Conservation (phyloP, 139 green algal species). For the Axilococcus clingmanii region DNA sequence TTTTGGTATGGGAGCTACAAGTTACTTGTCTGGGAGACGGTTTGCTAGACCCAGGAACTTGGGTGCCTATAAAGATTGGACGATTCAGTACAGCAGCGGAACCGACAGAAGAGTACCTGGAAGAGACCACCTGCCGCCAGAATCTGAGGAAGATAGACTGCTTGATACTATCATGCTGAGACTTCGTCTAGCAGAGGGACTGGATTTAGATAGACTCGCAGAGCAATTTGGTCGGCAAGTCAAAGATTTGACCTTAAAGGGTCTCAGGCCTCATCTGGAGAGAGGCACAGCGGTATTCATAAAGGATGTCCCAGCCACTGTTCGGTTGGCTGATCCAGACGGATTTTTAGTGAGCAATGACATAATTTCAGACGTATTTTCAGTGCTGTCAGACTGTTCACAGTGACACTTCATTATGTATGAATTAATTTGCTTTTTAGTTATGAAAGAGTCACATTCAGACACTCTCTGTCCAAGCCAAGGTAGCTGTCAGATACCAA, state of each 20-base stretch:
- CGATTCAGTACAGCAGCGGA: slow-evolving; percentile 17
- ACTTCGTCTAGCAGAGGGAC: slow-evolving; percentile 53
- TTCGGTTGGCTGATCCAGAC: slow-evolving; percentile 64
- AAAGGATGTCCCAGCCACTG: neutral
- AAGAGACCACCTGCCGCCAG: neutral
- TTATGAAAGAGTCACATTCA: neutral
- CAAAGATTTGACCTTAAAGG: slow-evolving; percentile 4
- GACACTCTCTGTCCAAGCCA: slow-evolving; percentile 78
- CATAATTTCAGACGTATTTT: slow-evolving; percentile 76
- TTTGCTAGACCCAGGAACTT: slow-evolving; percentile 66
- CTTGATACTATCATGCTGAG: slow-evolving; percentile 81
- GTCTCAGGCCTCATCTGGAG: slow-evolving; percentile 23
- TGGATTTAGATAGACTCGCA: slow-evolving; percentile 46
- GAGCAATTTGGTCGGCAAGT: slow-evolving; percentile 3
- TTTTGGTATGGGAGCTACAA: slow-evolving; percentile 84
- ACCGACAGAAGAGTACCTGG: neutral
- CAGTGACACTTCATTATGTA: neutral
- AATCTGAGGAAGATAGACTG: slow-evolving; percentile 48
- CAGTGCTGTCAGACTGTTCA: slow-evolving; percentile 33
- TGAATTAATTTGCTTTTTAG: slow-evolving; percentile 2
- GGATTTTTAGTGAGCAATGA: slow-evolving; percentile 82
- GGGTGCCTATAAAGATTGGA: slow-evolving; percentile 59
- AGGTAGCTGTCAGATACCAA: slow-evolving; percentile 84
- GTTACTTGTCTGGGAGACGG: slow-evolving; percentile 52
- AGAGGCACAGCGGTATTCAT: slow-evolving; percentile 17